Conservation (phyloP, 2,329 filamentous ascomycete genomes). For the Elsinoe ampelina region DNA sequence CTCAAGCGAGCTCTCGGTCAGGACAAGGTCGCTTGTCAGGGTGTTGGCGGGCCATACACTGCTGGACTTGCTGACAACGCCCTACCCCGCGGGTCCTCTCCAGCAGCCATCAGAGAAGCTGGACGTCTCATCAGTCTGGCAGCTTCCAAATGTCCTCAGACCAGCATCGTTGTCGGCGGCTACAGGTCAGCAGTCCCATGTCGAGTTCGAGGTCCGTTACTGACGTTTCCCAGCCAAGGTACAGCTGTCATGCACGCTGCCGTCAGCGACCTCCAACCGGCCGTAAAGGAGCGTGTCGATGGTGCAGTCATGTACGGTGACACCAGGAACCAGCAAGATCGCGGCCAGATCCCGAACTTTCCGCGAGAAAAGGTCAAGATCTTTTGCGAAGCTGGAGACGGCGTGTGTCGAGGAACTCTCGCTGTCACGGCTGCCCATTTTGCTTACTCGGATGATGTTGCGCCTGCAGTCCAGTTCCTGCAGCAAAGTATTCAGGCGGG, state of each 20-base stretch:
- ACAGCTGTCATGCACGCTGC: constrained; percentile 31
- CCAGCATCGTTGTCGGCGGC: constrained; percentile 21
- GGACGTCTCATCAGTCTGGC: constrained; percentile 17
- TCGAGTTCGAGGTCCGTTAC: background rate
- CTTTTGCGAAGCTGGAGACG: constrained; percentile 25
- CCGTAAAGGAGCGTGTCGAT: constrained; percentile 26
- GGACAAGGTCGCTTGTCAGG: constrained; percentile 16
- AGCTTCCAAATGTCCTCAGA: constrained; percentile 21
- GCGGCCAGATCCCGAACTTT: constrained; percentile 28
- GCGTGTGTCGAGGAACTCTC: constrained; percentile 22
- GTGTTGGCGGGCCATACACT: constrained; percentile 16
- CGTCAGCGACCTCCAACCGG: constrained; percentile 23
- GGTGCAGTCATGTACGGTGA: constrained; percentile 35
- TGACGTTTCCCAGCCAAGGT: constrained; percentile 24
- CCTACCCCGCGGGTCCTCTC: background rate
- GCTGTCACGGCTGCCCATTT: constrained; percentile 23
- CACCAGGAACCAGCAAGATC: constrained; percentile 31
- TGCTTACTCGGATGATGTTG: constrained; percentile 14
- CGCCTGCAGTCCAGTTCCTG: constrained; percentile 1
- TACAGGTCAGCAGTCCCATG: constrained; percentile 14
- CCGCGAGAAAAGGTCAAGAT: constrained; percentile 20
- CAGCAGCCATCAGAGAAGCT: constrained; percentile 13
- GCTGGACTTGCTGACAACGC: constrained; percentile 15
- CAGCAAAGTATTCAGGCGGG: background rate
- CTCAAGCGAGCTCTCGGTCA: constrained; percentile 14